These are phyloP conservation scores for Globisporangium okanoganense DNA, from an alignment of 352 stramenopile genomes.

Conservation along the genomic window DNA sequence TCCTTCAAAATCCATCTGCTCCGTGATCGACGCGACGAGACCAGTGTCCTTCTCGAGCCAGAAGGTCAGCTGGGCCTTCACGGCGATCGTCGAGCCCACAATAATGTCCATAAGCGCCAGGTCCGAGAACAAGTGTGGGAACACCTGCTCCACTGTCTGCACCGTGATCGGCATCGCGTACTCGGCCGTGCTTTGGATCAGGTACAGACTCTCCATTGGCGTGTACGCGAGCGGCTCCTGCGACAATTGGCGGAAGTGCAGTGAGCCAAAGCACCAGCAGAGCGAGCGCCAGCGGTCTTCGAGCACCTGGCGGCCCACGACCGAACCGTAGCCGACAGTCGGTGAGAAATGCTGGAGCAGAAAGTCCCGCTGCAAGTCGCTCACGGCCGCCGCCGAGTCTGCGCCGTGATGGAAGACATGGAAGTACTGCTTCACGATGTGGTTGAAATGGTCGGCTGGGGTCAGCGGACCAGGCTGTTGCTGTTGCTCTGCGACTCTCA, in stretches of 20 bases:
- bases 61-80: constrained; percentile 5
- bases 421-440: constrained; percentile 11
- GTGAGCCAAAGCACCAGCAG: constrained; percentile 8
- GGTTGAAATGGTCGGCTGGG: background rate
- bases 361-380: constrained; percentile 2
- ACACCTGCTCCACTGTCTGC: constrained; percentile 7
- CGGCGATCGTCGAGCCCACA: constrained; percentile 1
- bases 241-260: constrained; percentile 6
- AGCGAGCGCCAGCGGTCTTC: constrained; percentile 11
- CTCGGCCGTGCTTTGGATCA: constrained; percentile 9
- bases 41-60: constrained; percentile 13
- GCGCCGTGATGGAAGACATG: background rate
- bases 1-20: constrained; percentile 13
- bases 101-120: constrained; percentile 1
- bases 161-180: constrained; percentile 10
- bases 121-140: constrained; percentile 4
- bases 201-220: constrained; percentile 7
- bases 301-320: background rate
- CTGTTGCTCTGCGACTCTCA: background rate
- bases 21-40: constrained; percentile 8
- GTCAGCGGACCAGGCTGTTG: background rate
- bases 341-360: constrained; percentile 2
- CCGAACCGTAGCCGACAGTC: constrained; percentile 10
- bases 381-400: background rate
- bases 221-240: constrained; percentile 7